Evolutionary conservation across 1,284 basidiomycete genomes (phyloP).

Genomic region (Pseudozyma sp.): DNA sequence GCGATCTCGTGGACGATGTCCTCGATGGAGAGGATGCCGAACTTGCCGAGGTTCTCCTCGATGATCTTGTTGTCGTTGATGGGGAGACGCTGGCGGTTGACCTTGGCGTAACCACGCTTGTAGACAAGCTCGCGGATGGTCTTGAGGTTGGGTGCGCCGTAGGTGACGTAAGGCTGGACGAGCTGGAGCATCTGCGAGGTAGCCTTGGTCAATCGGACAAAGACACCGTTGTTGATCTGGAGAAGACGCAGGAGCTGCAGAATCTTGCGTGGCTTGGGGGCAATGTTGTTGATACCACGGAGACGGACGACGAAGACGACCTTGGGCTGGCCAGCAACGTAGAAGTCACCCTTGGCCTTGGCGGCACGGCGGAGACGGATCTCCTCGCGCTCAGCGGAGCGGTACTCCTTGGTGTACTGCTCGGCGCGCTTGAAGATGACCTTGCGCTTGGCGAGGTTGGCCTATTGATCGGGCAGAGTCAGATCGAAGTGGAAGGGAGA

Average conservation of each 20-base stretch:
- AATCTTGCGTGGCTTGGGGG: slow-evolving; percentile 99
- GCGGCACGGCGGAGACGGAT: slow-evolving; percentile 94
- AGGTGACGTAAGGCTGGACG: slow-evolving; percentile 93
- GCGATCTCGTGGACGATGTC: slow-evolving; percentile 98
- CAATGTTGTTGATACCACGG: slow-evolving; percentile 96
- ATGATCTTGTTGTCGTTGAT: slow-evolving; percentile 94
- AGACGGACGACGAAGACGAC: slow-evolving; percentile 96
- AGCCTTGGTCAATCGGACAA: slow-evolving; percentile 95
- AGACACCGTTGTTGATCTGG: slow-evolving; percentile 99
- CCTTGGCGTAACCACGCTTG: slow-evolving; percentile 99
- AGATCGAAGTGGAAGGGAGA: slow-evolving; percentile 1
- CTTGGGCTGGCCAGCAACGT: slow-evolving; percentile 95
- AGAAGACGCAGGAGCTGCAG: slow-evolving; percentile 96
- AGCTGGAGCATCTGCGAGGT: slow-evolving; percentile 98
- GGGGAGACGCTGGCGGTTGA: slow-evolving; percentile 96
- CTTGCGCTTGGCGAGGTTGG: slow-evolving; percentile 88
- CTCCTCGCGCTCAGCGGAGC: slow-evolving; percentile 92
- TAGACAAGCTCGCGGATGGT: slow-evolving; percentile 97
- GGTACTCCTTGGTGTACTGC: slow-evolving; percentile 97
- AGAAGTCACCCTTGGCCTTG: slow-evolving; percentile 93
- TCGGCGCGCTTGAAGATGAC: slow-evolving; percentile 99
- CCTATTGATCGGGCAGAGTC: slow-evolving; percentile 72
- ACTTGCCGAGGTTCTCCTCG: slow-evolving; percentile 90
- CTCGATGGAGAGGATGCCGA: slow-evolving; percentile 96
- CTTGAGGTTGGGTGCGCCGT: slow-evolving; percentile 92